Base-by-base conservation (phyloP, 2,329 filamentous ascomycete genomes). In the Davidsoniella australis region DNA sequence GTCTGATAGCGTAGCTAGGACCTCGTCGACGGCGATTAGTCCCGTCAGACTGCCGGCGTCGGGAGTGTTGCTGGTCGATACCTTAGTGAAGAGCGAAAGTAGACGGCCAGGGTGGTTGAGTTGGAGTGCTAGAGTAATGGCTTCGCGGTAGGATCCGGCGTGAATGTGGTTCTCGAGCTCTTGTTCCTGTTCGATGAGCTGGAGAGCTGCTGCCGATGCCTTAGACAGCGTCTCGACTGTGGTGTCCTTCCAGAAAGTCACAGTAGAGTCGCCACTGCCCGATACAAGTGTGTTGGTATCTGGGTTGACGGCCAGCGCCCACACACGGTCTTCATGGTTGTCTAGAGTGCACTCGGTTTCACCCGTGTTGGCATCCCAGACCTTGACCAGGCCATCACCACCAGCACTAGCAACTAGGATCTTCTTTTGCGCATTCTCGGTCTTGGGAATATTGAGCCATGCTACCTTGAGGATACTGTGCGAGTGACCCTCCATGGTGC, bases 181-280 rank as follows among this genome's bases (percentile, higher is more conserved):
- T 61, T 98, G 91, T 59, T 96, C 89, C 63, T 95, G 85, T 65
- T 98, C 89, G 43, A 94, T 82, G 49, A 89, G 76, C 60, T 82
- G 78, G 5, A 83, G 78, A 36, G 82, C 81, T 3, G 82, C 84
- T 39, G 78, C 75, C 1, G 82, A 81, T 1, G 83, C 77, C 2
- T 81, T 80, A 14, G 78, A 76, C 54, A 85, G 80, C 0, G 89
- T 94, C 52, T 83, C 72, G 3, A 78, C 75, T 0, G 87, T 93
- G 2, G 87, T 95, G 60, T 98, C 91, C 58, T 79, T 80, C 91
- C 91, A 98, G 67, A 96, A 94, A 1, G 86, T 93, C 37, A 98
- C 77, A 1, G 86, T 88, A 33, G 87, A 88, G 64, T 98, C 91
- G 47, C 84, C 89, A 51, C 85, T 88, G 36, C 88, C 91, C 5